Evolutionary conservation across 352 stramenopile species (phyloP).

Genomic region (Globisporangium nagaii): DNA sequence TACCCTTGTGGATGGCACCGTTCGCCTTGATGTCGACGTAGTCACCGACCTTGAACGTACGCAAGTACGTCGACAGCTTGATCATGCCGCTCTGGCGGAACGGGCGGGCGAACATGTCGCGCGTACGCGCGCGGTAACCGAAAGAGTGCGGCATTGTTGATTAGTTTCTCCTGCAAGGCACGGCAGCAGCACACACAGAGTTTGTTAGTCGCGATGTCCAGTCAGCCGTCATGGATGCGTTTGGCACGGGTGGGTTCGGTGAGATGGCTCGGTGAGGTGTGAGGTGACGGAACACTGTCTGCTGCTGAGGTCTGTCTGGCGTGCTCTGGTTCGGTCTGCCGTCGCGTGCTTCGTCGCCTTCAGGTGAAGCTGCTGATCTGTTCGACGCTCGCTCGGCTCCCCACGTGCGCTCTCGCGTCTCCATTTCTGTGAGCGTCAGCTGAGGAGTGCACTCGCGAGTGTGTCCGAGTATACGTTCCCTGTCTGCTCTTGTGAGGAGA

Average conservation of each 20-base stretch:
- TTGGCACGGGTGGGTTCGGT: neutral
- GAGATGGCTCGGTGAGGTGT: neutral
- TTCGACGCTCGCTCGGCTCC: no score
- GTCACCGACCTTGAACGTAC: slow-evolving; percentile 99
- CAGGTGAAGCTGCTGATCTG: no score
- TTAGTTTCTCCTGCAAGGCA: slow-evolving; percentile 32
- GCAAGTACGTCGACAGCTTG: slow-evolving; percentile 96
- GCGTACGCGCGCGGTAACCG: slow-evolving; percentile 97
- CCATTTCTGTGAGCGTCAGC: no score
- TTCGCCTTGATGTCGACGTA: slow-evolving; percentile 99
- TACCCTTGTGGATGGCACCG: slow-evolving; percentile 99
- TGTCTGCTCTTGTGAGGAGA: no score
- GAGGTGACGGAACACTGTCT: neutral
- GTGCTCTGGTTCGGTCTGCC: no score
- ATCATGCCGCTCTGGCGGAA: slow-evolving; percentile 97
- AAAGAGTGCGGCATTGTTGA: slow-evolving; percentile 98
- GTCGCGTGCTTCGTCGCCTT: no score
- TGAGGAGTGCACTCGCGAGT: no score
- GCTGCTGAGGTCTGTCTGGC: neutral
- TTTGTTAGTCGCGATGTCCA: slow-evolving; percentile 16
- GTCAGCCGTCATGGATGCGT: neutral
- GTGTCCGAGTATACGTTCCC: no score
- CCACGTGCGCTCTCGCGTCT: no score
- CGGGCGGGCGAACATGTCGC: slow-evolving; percentile 99
- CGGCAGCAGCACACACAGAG: slow-evolving; percentile 12